Conservation (phyloP, 108 stramenopile genomes). For the Thalassiosira profunda region DNA sequence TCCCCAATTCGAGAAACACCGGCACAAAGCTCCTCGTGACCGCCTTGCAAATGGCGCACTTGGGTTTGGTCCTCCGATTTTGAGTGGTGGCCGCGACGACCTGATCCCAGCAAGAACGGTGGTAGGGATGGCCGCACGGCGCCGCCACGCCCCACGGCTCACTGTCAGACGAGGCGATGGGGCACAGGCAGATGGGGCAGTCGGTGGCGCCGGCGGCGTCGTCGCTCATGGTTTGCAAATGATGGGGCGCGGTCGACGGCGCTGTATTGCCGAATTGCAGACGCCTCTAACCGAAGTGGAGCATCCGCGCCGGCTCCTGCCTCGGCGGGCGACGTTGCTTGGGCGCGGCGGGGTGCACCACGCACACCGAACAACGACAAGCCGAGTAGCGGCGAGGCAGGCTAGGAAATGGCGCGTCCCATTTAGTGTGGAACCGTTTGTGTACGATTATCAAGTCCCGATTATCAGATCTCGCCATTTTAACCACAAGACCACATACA, state of each 20-base stretch:
- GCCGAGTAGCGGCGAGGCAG: background rate
- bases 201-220: slow-evolving; percentile 2
- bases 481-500: no score
- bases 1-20: slow-evolving; percentile 35
- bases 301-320: no score
- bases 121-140: slow-evolving; percentile 24
- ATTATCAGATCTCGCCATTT: no score
- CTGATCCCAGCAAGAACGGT: slow-evolving; percentile 24
- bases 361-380: no score
- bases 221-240: background rate
- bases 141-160: slow-evolving; percentile 8
- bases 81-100: background rate
- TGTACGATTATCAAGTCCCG: no score
- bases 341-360: no score
- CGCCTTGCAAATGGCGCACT: slow-evolving; percentile 33
- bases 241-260: background rate
- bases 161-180: slow-evolving; percentile 10
- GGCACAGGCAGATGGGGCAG: slow-evolving; percentile 31
- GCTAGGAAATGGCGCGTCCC: no score
- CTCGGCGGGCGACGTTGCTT: no score
- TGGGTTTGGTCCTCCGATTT: background rate
- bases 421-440: no score
- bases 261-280: no score
- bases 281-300: no score
- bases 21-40: slow-evolving; percentile 6